Conservation (phyloP, 2,329 filamentous ascomycete species). For the Apiospora kogelbergensis region DNA sequence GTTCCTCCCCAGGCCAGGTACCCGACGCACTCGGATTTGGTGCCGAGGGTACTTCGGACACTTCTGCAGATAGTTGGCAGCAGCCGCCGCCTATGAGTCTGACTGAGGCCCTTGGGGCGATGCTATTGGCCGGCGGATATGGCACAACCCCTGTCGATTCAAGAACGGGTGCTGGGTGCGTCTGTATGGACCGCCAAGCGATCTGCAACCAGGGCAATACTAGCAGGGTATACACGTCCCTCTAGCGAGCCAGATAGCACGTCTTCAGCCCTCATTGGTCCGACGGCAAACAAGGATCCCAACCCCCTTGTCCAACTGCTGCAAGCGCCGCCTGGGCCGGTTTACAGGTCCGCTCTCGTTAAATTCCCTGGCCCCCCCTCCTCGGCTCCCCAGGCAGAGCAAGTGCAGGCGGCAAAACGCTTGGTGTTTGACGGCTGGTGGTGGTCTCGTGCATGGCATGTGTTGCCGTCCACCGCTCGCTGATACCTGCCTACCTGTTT, state of each 20-base stretch:
- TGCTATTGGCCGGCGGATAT: slow-evolving; percentile 12
- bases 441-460: neutral
- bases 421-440: slow-evolving; percentile 21
- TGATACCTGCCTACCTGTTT: neutral
- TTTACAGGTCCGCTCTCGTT: neutral
- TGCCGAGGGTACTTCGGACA: neutral
- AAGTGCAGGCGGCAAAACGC: slow-evolving; percentile 26
- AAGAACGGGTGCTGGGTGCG: slow-evolving; percentile 10
- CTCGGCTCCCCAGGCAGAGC: slow-evolving; percentile 15
- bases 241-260: neutral
- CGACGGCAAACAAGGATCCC: neutral
- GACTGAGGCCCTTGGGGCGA: neutral
- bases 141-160: slow-evolving; percentile 10
- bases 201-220: slow-evolving; percentile 30
- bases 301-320: slow-evolving; percentile 17
- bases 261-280: neutral
- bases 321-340: slow-evolving; percentile 34
- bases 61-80: neutral
- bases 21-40: neutral
- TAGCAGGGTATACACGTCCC: slow-evolving; percentile 2
- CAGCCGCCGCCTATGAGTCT: slow-evolving; percentile 8
- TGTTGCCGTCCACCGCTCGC: neutral
- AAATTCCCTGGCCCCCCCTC: neutral
- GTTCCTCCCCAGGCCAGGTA: neutral
- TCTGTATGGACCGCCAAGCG: slow-evolving; percentile 28